Base-by-base conservation (phyloP, 1,139 yeast genomes). In the Blastobotrys serpentis region DNA sequence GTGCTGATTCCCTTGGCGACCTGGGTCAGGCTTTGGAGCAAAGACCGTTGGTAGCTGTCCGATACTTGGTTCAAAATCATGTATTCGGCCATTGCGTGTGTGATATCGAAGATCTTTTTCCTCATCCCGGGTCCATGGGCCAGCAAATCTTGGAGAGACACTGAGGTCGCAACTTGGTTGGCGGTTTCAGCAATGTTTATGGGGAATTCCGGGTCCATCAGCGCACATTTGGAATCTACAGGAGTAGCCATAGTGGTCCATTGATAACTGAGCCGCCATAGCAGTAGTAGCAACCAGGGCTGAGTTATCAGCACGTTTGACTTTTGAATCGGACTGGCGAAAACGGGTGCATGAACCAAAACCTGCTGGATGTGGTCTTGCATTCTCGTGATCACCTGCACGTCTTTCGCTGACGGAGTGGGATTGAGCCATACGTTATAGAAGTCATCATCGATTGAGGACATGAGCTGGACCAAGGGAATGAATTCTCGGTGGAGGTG, bases 91-190 rank as follows among this genome's bases (percentile, higher is more conserved):
- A 51, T 30, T 11, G 49, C 33, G 13, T 29, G 39, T 1, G 53
- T 52, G 23, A 51, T 51, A 25, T 51, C 54, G 33, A 40, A 51
- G 18, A 51, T 42, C 40, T 51, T 51, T 25, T 51, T 50, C 3
- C 53, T 43, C 49, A 51, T 51, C 11, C 54, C 54, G 1, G 54
- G 54, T 10, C 54, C 54, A 34, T 51, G 54, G 10, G 52, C 47
- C 37, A 50, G 23, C 30, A 51, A 26, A 18, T 51, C 54, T 25
- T 51, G 52, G 5, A 39, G 14, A 6, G 44, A 29, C 16, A 51
- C 54, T 1, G 54, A 42, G 2, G 41, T 17, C 4, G 45, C 38
- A 11, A 50, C 47, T 26, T 50, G 47, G 13, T 41, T 23, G 3
- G 52, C 49, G 16, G 46, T 18, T n/a, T 30, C 18, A 14, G 52